A percentile compares a stretch with the other conserved stretches of the same genome.
Conservation (phyloP, 2,329 filamentous ascomycete species). For the Botrytis fabae region DNA sequence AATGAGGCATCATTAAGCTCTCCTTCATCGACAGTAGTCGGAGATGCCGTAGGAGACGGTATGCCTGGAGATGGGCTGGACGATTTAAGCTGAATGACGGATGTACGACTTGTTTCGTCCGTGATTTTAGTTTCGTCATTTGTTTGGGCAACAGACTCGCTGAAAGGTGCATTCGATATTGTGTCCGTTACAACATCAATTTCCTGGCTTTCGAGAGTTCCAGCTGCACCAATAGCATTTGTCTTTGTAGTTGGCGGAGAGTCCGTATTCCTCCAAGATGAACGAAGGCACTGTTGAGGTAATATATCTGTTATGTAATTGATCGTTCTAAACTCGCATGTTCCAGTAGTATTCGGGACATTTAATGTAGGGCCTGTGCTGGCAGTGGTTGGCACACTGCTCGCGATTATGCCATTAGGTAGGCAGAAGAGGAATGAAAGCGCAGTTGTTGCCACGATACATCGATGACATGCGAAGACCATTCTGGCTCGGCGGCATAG, state of each 20-base stretch:
- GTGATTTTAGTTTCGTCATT: background rate
- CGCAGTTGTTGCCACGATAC: slow-evolving; percentile 29
- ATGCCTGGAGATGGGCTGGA: slow-evolving; percentile 17
- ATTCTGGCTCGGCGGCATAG: slow-evolving; percentile 28
- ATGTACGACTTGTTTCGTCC: slow-evolving; percentile 16
- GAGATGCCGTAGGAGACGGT: slow-evolving; percentile 11
- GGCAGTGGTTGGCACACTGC: slow-evolving; percentile 28
- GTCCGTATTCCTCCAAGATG: slow-evolving; percentile 37
- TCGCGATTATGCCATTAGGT: slow-evolving; percentile 28
- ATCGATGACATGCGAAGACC: slow-evolving; percentile 29
- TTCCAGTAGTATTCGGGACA: slow-evolving; percentile 29
- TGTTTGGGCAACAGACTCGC: slow-evolving; percentile 18
- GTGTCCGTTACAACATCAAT: background rate
- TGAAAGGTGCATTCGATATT: slow-evolving; percentile 2
- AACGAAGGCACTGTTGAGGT: slow-evolving; percentile 39
- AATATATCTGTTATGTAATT: slow-evolving; percentile 42
- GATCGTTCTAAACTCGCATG: slow-evolving; percentile 41
- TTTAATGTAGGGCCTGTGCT: slow-evolving; percentile 14
- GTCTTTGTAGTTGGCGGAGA: slow-evolving; percentile 22
- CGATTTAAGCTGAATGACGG: slow-evolving; percentile 14
- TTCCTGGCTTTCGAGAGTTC: background rate
- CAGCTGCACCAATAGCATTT: background rate
- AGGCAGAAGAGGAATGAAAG: slow-evolving; percentile 29
- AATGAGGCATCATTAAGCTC: slow-evolving; percentile 67
- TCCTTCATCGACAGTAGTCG: slow-evolving; percentile 32